Evolutionary conservation across 768 basidiomycete genomes (phyloP).

Genomic region (Rhodotorula diobovata): DNA sequence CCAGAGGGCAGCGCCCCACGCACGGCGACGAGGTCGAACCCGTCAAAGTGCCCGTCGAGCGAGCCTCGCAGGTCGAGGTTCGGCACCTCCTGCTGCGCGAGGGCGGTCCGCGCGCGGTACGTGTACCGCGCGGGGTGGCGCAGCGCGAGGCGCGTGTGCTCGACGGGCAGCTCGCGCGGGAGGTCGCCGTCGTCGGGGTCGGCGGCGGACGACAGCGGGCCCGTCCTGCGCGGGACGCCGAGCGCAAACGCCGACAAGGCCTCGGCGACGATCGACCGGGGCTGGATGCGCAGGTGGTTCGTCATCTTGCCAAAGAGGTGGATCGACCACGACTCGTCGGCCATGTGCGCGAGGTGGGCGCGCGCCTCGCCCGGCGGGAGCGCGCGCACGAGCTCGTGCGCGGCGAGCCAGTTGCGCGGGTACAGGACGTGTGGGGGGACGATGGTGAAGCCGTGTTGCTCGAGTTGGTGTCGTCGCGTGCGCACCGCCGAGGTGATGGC

Average conservation of each 20-base stretch:
- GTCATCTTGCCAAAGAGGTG: conserved; percentile 38
- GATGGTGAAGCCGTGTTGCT: conserved; percentile 21
- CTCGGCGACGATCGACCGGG: conserved; percentile 20
- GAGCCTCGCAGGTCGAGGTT: conserved; percentile 19
- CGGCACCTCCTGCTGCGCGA: conserved; percentile 1
- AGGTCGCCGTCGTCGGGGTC: conserved; percentile 1
- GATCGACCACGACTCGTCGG: conserved; percentile 24
- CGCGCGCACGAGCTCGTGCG: conserved; percentile 31
- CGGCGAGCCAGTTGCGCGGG: conserved; percentile 25
- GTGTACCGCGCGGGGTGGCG: conserved; percentile 10
- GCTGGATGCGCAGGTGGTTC: conserved; percentile 32
- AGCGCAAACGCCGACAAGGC: conserved; percentile 32
- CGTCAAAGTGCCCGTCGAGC: conserved; percentile 31
- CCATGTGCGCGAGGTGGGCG: conserved; percentile 8
- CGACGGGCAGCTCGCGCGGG: not conserved
- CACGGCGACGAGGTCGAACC: conserved; percentile 31
- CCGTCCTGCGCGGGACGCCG: conserved; percentile 2
- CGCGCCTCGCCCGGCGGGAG: conserved; percentile 16
- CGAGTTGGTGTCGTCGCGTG: conserved; percentile 17
- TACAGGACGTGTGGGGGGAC: conserved; percentile 29
- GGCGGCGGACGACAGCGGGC: conserved; percentile 14
- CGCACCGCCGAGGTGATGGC: conserved; percentile 26
- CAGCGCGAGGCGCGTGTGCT: not conserved
- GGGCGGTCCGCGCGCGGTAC: conserved; percentile 13
- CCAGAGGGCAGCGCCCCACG: not conserved